A percentile compares a stretch with the other conserved stretches of the same genome.
Evolutionary conservation across 345 rosid genomes (phyloP).

Genomic region (Rubroshorea leprosula): DNA sequence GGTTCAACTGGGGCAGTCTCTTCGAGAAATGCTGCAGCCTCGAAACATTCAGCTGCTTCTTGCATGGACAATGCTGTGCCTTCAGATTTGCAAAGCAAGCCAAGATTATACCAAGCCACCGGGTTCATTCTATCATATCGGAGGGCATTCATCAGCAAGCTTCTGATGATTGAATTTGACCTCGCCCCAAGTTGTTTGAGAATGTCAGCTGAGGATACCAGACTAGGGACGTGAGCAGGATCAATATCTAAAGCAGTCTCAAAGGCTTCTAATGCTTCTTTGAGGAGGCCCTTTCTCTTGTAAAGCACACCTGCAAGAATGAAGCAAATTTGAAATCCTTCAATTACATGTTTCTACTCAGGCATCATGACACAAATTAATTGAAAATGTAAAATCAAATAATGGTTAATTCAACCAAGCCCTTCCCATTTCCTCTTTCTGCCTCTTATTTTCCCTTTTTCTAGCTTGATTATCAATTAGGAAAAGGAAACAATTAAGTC

Average conservation of each 20-base stretch:
- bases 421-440: too few relatives aligned
- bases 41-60: conserved; percentile 64
- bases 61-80: conserved; percentile 32
- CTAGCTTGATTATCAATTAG: too few relatives aligned
- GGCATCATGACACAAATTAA: not conserved
- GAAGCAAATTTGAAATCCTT: not conserved
- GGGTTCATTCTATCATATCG: conserved; percentile 51
- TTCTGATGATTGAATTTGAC: conserved; percentile 41
- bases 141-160: conserved; percentile 64
- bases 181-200: conserved; percentile 33
- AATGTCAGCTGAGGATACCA: conserved; percentile 56
- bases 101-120: conserved; percentile 76
- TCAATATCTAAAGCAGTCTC: conserved; percentile 49
- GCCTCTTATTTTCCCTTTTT: too few relatives aligned
- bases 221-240: conserved; percentile 56
- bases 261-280: conserved; percentile 56
- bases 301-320: conserved; percentile 43
- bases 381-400: too few relatives aligned
- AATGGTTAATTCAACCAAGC: not conserved
- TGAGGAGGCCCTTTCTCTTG: conserved; percentile 43
- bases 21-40: conserved; percentile 58
- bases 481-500: too few relatives aligned
- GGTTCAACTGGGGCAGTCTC: conserved; percentile 72
- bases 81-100: conserved; percentile 43
- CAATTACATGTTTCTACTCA: not conserved